phyloP scores from a whole-genome alignment of 495 filamentous ascomycete species.

The Talaromyces wortmannii region DNA sequence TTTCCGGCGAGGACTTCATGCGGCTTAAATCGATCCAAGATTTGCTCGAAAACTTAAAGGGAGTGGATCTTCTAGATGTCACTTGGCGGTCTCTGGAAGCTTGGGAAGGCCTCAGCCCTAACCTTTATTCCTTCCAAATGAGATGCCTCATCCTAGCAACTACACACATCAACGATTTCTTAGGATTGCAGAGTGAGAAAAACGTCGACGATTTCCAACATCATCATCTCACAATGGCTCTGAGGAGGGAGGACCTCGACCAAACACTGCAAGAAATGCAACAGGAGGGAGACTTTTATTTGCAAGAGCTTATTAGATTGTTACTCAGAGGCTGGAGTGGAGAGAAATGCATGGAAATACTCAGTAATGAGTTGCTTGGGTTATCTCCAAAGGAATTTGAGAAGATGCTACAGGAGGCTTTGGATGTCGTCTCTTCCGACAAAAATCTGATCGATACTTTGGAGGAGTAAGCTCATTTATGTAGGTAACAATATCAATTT shows the following conservation, averaged over 20 bases:
- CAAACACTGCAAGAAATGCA: neutral
- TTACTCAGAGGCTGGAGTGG: neutral
- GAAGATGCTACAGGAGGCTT: neutral
- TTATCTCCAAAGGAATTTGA: neutral
- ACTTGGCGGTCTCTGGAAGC: neutral
- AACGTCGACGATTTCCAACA: neutral
- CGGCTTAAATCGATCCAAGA: neutral
- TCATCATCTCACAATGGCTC: constrained; percentile 2
- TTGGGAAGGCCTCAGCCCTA: neutral
- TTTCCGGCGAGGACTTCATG: neutral
- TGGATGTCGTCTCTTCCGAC: neutral
- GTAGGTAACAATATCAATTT: neutral
- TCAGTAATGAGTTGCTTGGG: constrained; percentile 1
- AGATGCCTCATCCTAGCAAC: neutral
- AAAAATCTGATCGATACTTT: neutral
- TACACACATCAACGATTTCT: neutral
- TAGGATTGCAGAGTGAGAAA: neutral
- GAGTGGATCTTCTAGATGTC: neutral
- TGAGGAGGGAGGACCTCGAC: neutral
- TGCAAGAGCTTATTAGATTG: neutral
- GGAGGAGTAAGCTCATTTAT: neutral
- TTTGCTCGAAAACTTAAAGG: neutral
- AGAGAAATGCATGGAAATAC: constrained; percentile 1
- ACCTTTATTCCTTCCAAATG: neutral
- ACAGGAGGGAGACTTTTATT: neutral